These are phyloP conservation scores for Scalesia atractyloides DNA, from an alignment of 129 eudicot genomes.

Conservation along the genomic window DNA sequence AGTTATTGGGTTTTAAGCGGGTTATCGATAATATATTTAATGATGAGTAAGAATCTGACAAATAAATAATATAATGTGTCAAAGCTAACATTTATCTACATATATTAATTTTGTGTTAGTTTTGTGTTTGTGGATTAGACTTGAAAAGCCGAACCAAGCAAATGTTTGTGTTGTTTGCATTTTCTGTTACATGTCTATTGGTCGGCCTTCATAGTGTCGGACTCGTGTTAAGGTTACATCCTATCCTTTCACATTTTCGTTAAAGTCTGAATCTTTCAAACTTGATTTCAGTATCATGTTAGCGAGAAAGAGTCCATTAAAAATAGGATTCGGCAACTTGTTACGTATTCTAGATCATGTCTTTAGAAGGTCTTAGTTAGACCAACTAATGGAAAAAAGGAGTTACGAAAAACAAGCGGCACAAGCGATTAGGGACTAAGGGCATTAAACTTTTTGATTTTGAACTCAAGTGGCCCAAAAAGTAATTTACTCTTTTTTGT, in stretches of 20 bases:
- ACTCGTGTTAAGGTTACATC: no score
- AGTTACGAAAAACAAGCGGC: slow-evolving; percentile 39
- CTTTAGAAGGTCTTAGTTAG: slow-evolving; percentile 44
- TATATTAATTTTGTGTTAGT: no score
- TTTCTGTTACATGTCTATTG: not conserved
- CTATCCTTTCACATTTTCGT: not conserved
- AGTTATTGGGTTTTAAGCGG: no score
- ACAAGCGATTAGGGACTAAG: no score
- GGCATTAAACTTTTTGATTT: no score
- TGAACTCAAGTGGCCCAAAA: no score
- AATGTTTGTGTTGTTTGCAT: not conserved
- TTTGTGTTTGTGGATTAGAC: not conserved
- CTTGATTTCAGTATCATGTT: slow-evolving; percentile 41
- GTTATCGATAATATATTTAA: no score
- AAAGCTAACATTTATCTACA: no score
- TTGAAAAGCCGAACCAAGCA: not conserved
- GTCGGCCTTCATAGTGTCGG: not conserved
- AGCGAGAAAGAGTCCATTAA: slow-evolving; percentile 40
- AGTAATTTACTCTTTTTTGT: no score
- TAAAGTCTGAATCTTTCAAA: not conserved
- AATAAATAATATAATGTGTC: no score
- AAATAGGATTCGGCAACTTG: slow-evolving; percentile 56
- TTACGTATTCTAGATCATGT: slow-evolving; percentile 39
- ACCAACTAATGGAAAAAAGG: slow-evolving; percentile 63
- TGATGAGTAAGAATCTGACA: no score